Base-by-base conservation (phyloP, 257 asterid species). In the Buddleja alternifolia region DNA sequence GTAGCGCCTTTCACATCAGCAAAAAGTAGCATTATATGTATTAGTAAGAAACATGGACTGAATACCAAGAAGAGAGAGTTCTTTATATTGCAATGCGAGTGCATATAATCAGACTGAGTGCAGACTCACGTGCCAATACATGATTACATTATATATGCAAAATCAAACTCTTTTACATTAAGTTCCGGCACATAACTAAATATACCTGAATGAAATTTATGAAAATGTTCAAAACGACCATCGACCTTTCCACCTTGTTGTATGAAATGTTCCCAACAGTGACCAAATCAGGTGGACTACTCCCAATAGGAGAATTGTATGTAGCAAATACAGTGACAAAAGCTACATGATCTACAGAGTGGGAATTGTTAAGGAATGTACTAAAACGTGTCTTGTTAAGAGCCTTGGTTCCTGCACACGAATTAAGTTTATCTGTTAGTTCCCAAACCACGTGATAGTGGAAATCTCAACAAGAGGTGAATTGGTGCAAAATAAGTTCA, bases 171-270 rank as follows among this genome's bases (percentile, higher is more conserved):
- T 7, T 36, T 29, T 16, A 32, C 37, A 45, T 59, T 45, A 39
- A 60, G 15, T 42, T 58, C 32, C 8, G 5, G 62, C 24, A 32
- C 4, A 21, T 55, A 41, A 53, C 11, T 42, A 48, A 15, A 21
- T 59, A 24, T 81, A 93, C 98, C 98, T 86, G 92, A 77, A 90
- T 85, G 81, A 93, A 93, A 77, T 87, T 87, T 66, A 93, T 76
- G 69, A 88, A 90, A 53, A 85, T 85, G 45, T 84, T 78, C 86
- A 93, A 78, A 77, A 90, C 75, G 57, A 96, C 96, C 79, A 90
- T 42, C 24, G 97, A 90, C 71, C 95, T 86, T 80, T 84, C 91
- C 82, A 85, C 81, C 80, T 86, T 93, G 83, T 41, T 78, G 77
- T 93, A 93, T 51, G 92, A 82, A 29, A 16, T 54, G 69, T 90